phyloP scores from a whole-genome alignment of 352 stramenopile species.

The Paralagenidium karlingii region DNA sequence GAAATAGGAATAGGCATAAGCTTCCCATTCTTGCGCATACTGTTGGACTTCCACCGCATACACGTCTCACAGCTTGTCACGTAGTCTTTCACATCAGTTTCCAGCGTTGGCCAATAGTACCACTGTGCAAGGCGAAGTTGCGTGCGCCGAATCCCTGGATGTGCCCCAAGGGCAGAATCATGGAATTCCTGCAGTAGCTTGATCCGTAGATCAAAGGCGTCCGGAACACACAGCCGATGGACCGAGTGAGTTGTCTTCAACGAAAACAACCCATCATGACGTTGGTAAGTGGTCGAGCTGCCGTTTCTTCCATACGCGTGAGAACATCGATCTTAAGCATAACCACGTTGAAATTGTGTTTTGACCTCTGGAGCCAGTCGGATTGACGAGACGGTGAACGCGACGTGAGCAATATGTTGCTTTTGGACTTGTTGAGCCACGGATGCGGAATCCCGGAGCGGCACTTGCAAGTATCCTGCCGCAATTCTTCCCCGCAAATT shows the following conservation, averaged over 20 bases:
- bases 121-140: conserved; percentile 1
- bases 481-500: too few species aligned
- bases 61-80: conserved; percentile 6
- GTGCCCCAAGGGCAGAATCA: conserved; percentile 2
- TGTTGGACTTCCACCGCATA: conserved; percentile 1
- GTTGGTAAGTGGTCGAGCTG: too few species aligned
- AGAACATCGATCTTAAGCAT: too few species aligned
- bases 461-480: too few species aligned
- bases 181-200: conserved; percentile 1
- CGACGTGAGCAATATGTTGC: too few species aligned
- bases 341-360: too few species aligned
- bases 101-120: conserved; percentile 6
- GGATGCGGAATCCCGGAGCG: too few species aligned
- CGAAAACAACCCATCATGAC: background rate
- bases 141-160: conserved; percentile 2
- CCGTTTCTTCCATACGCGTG: too few species aligned
- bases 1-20: background rate
- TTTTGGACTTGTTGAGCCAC: too few species aligned
- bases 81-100: conserved; percentile 3
- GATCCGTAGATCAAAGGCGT: background rate
- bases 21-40: background rate
- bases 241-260: background rate
- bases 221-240: background rate
- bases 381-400: too few species aligned
- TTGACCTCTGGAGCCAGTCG: too few species aligned